Base-by-base conservation (phyloP, 1,284 basidiomycete species). In the Ustilago esculenta region DNA sequence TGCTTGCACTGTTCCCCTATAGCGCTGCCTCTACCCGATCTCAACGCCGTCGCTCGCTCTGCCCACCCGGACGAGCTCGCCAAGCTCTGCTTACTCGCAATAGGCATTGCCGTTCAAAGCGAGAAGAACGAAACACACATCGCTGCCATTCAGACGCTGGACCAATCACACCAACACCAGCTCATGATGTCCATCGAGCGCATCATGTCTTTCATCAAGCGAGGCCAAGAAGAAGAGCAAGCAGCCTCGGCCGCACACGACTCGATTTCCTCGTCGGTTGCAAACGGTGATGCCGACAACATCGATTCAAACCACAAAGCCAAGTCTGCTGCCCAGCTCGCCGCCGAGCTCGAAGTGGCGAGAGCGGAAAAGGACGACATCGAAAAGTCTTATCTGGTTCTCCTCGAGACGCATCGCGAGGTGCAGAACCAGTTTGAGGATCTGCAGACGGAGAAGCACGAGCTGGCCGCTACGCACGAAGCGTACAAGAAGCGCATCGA, bases 81-180 rank as follows among this genome's bases (percentile, higher is more conserved):
- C 50, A 85, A 87, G 20, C 86, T 94, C 82, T 92, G 91, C 75
- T 87, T 91, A 58, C 85, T 97, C 33, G 91, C 92, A 2, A 91
- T 98, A 43, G 92, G 91, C 5, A 92, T 97, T 70, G 91, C 93
- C 0, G 94, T 96, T 2, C 91, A 96, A 79, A 92, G 66, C 54
- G 78, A 76, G 11, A 69, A 87, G 82, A 92, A 92, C 75, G 87
- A 89, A 81, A 87, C 88, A 50, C 90, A 92, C 69, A 92, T 94
- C 59, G 88, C 88, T 73, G 90, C 88, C 79, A 94, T 95, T 43
- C 92, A 94, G 79, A 85, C 86, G 4, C 83, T 94, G 67, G 88
- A 87, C 52, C 88, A 92, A 81, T 85, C 84, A 23, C 89, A 92
- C 74, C 92, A 95, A 82, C 91, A 82, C 84, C 87, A 77, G 83